Base-by-base conservation (phyloP, 768 basidiomycete species). In the Termitomyces sp. region DNA sequence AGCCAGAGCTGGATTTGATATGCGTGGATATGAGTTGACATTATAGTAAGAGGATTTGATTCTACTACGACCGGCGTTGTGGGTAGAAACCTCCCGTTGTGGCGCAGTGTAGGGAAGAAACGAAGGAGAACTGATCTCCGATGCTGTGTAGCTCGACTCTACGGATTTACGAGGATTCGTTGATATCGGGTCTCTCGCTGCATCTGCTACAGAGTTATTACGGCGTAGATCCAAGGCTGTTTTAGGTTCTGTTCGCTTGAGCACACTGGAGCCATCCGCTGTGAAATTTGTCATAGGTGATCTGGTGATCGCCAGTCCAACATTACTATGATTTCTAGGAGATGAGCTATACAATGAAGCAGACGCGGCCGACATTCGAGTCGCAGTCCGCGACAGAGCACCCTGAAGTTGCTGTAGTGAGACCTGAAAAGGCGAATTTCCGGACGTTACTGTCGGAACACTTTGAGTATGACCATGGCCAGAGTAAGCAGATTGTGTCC, bases 21-120 rank as follows among this genome's bases (percentile, higher is more conserved):
- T 73, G 42, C 83, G 83, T 64, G 79, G 77, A 68, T 82, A 79
- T 40, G 75, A 68, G 6, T 81, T 76, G 4, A 79, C 75, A 9
- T 80, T 77, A 56, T 81, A 83, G 63, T 89, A 86, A 6, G 85
- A 78, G 9, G 86, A 87, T 66, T 87, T 86, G 61, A 89, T 84
- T 37, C 80, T 80, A 47, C 79, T 80, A 38, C 87, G 82, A 40
- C 87, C 83, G 55, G 79, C 81, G 21, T 57, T 55, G 12, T 58
- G 65, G 15, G 61, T 53, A 43, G 63, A 60, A 48, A 63, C 71
- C 35, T 56, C 59, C 50, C 67, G 67, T 43, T 64, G 68, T 6
- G 62, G 62, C 56, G 43, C 60, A 46, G 54, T 66, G 60, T 37
- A 68, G 54, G 46, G 63, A 60, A 52, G 67, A 69, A 58, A 64